Base-by-base conservation (phyloP, 345 rosid species). In the Eutrema japonicum region DNA sequence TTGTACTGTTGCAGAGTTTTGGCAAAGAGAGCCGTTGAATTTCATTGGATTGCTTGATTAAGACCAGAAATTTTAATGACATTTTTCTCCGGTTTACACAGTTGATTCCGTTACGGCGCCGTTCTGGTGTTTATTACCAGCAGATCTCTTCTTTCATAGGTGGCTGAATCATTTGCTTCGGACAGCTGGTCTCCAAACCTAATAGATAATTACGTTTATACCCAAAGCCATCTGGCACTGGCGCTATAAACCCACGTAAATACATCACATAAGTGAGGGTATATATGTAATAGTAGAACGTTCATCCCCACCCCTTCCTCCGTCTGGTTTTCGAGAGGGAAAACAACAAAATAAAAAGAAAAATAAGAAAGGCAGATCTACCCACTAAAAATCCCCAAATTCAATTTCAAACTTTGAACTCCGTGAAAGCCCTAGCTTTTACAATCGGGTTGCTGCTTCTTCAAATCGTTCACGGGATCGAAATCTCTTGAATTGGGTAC, bases 1-100 rank as follows among this genome's bases (percentile, higher is more conserved):
- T 90, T 58, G 62, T 82, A 2, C 76, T 87, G 14, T 73, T 89
- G 5, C 86, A 74, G 64, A 86, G 71, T 18, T 70, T 83, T 46
- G 85, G 81, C 57, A 83, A 82, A 61, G 45, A 71, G 52, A 77
- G 8, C 57, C 18, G 49, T 65, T 64, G 43, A 46, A 2, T 53
- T 50, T 66, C 11, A 49, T 37, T 67, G 4, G 9, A 47, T 66
- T 37, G 57, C 29, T 56, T 35, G 4, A 3, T 4, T 4, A 14
- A 56, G 26, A 48, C 6, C 0, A 33, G 1, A 54, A 54, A 32
- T 32, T 32, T 14, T 8, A 35, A 47, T 68, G 40, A 32, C 18
- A 26, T 45, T 55, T 50, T 43, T 43, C 33, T 18, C 49, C 43
- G 68, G 74, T 57, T 69, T 37, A 51, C 8, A 4, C n/a, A 26